phyloP scores from a whole-genome alignment of 805 yeast species.

The Sugiyamaella boreocaroliniensis region DNA sequence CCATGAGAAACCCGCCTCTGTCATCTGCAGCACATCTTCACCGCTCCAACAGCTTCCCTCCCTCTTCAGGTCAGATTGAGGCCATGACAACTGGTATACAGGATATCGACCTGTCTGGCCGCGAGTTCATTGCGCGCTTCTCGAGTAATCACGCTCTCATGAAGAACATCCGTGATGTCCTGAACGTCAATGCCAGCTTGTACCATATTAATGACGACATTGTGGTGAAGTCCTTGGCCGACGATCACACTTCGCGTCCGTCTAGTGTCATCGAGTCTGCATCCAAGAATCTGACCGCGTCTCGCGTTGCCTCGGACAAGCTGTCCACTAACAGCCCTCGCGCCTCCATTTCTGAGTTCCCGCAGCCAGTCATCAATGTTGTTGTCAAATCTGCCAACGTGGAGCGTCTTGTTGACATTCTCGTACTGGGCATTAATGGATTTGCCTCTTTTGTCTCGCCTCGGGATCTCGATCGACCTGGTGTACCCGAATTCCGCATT shows the following conservation, averaged over 20 bases:
- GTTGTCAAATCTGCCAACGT: constrained; percentile 63
- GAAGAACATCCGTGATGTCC: constrained; percentile 53
- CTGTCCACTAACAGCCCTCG: constrained; percentile 3
- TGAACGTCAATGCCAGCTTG: constrained; percentile 53
- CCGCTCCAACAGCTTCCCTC: constrained; percentile 34
- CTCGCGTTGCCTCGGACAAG: constrained; percentile 26
- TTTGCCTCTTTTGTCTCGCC: constrained; percentile 36
- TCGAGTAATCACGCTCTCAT: constrained; percentile 42
- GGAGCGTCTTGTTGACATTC: constrained; percentile 69
- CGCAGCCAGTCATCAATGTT: constrained; percentile 33
- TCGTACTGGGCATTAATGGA: constrained; percentile 63
- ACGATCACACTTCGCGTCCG: constrained; percentile 36
- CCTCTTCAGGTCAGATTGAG: constrained; percentile 18
- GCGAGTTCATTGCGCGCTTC: constrained; percentile 29
- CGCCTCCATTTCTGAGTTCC: background rate
- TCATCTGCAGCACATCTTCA: constrained; percentile 12
- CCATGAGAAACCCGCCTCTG: constrained; percentile 1
- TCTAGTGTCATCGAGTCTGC: constrained; percentile 45
- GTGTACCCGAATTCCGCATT: constrained; percentile 39
- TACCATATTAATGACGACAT: constrained; percentile 51
- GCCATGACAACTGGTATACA: constrained; percentile 40
- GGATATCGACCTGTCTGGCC: constrained; percentile 38
- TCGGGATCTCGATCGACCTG: constrained; percentile 16
- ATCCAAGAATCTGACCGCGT: constrained; percentile 36
- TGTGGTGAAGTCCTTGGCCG: constrained; percentile 50